phyloP scores from a whole-genome alignment of 768 basidiomycete species.

The Pisolithus tinctorius region DNA sequence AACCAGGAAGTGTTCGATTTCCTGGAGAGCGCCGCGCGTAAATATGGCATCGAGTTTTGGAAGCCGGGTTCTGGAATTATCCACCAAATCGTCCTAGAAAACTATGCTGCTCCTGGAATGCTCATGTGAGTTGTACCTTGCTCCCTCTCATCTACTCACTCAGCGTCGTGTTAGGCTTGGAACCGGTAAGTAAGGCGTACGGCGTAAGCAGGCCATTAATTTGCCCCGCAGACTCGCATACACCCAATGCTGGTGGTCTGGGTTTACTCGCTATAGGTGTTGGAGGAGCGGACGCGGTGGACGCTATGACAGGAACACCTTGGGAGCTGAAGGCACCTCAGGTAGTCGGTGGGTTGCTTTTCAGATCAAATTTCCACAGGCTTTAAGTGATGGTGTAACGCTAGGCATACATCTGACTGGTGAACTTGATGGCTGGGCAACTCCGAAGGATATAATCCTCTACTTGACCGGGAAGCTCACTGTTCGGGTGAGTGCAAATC shows the following conservation, averaged over 20 bases:
- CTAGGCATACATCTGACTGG: slow-evolving; percentile 86
- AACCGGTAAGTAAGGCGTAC: slow-evolving; percentile 47
- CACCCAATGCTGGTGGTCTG: slow-evolving; percentile 95
- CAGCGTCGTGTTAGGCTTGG: slow-evolving; percentile 51
- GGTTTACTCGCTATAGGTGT: slow-evolving; percentile 97
- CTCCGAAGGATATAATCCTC: slow-evolving; percentile 93
- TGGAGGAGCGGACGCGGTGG: slow-evolving; percentile 98
- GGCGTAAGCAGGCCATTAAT: not conserved
- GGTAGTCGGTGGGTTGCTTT: slow-evolving; percentile 53
- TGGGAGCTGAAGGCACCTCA: slow-evolving; percentile 96
- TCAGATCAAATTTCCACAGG: not conserved
- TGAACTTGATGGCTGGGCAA: slow-evolving; percentile 82
- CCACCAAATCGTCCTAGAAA: slow-evolving; percentile 97
- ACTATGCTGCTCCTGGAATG: slow-evolving; percentile 94
- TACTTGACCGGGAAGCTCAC: slow-evolving; percentile 92
- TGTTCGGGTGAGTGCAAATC: slow-evolving; percentile 58
- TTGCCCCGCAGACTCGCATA: slow-evolving; percentile 72
- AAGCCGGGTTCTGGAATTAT: slow-evolving; percentile 86
- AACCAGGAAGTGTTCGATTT: slow-evolving; percentile 99
- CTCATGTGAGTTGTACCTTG: slow-evolving; percentile 54
- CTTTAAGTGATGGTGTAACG: not conserved
- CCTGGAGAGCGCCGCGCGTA: slow-evolving; percentile 82
- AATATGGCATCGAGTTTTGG: slow-evolving; percentile 98
- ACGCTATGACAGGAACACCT: slow-evolving; percentile 95
- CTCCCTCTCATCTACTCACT: slow-evolving; percentile 4